phyloP scores from a whole-genome alignment of 495 filamentous ascomycete genomes.

The Penicillium bialowiezense region DNA sequence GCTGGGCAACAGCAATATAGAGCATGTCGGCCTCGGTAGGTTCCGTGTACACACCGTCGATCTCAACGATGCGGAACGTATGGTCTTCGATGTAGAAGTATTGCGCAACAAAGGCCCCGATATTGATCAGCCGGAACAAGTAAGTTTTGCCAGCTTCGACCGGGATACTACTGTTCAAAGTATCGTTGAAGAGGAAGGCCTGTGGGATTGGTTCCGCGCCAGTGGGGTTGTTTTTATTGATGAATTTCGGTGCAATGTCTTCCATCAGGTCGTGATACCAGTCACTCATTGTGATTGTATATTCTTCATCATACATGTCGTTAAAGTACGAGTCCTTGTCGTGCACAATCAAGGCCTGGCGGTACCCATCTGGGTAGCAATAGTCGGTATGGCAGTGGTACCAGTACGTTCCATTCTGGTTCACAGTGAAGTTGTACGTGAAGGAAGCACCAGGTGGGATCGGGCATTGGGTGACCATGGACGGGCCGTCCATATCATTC shows the following conservation, averaged over 20 bases:
- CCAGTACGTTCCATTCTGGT: conserved; percentile 79
- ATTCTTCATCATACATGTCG: conserved; percentile 64
- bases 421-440: conserved; percentile 76
- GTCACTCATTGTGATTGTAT: conserved; percentile 54
- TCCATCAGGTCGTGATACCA: conserved; percentile 55
- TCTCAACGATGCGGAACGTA: conserved; percentile 56
- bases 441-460: conserved; percentile 62
- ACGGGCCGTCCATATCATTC: conserved; percentile 71
- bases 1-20: conserved; percentile 67
- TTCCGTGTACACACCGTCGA: conserved; percentile 54
- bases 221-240: conserved; percentile 48
- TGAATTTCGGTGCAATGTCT: conserved; percentile 40
- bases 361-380: conserved; percentile 75
- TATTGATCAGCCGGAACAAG: conserved; percentile 72
- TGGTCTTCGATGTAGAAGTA: conserved; percentile 80
- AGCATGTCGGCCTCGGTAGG: conserved; percentile 57
- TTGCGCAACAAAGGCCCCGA: conserved; percentile 69
- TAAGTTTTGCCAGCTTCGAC: conserved; percentile 77
- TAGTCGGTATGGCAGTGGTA: conserved; percentile 70
- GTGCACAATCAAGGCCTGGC: conserved; percentile 68
- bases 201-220: conserved; percentile 54
- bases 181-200: conserved; percentile 56
- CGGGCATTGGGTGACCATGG: conserved; percentile 65
- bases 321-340: conserved; percentile 60
- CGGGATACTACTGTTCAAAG: conserved; percentile 50